phyloP scores from a whole-genome alignment of 345 rosid species.

The Populus deltoides region DNA sequence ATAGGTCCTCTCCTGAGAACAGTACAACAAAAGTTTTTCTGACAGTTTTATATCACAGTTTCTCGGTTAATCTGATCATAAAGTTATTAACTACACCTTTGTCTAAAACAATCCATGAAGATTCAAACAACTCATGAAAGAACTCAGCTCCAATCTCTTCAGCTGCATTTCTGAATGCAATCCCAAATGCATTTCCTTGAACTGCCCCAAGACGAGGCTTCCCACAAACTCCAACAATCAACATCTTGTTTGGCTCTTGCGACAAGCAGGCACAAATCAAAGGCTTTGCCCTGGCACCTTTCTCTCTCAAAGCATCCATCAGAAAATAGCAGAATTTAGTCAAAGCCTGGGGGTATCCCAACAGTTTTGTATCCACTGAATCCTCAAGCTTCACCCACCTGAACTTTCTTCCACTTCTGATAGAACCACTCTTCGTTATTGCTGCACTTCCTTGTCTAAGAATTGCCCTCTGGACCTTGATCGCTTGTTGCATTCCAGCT shows the following conservation, averaged over 20 bases:
- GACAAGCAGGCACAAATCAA: slow-evolving; percentile 78
- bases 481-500: slow-evolving; percentile 91
- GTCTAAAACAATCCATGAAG: slow-evolving; percentile 94
- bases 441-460: slow-evolving; percentile 94
- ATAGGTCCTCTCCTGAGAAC: background rate
- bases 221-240: slow-evolving; percentile 89
- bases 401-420: slow-evolving; percentile 88
- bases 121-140: slow-evolving; percentile 93
- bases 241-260: slow-evolving; percentile 65
- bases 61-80: slow-evolving; percentile 83
- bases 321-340: slow-evolving; percentile 91
- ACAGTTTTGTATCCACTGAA: slow-evolving; percentile 60
- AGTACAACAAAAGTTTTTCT: background rate
- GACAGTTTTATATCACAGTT: slow-evolving; percentile 43
- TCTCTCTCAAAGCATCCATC: slow-evolving; percentile 96
- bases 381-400: slow-evolving; percentile 96
- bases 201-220: slow-evolving; percentile 90
- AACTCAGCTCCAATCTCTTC: slow-evolving; percentile 74
- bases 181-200: slow-evolving; percentile 87
- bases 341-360: slow-evolving; percentile 93
- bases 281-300: slow-evolving; percentile 89
- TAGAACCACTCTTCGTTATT: slow-evolving; percentile 72
- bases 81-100: slow-evolving; percentile 71
- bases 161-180: slow-evolving; percentile 83
- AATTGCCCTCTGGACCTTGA: slow-evolving; percentile 80